phyloP scores from a whole-genome alignment of 345 rosid species.

The Citrus australasica region DNA sequence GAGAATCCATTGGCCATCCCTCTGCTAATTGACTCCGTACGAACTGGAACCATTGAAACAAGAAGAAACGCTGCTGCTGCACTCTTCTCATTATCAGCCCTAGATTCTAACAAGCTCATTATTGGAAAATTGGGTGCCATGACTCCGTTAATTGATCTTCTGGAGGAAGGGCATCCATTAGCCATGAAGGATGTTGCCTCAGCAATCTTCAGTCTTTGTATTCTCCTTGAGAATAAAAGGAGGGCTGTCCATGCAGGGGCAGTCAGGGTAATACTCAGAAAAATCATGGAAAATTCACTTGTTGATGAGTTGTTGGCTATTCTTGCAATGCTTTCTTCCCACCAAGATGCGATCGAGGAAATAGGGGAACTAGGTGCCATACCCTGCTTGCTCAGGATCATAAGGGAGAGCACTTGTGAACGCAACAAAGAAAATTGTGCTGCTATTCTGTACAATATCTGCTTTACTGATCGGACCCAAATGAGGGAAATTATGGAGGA shows the following conservation, averaged over 20 bases:
- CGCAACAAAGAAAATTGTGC: conserved; percentile 45
- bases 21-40: conserved; percentile 38
- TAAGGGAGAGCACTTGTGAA: conserved; percentile 31
- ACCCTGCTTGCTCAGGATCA: conserved; percentile 37
- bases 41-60: conserved; percentile 35
- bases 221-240: conserved; percentile 26
- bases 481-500: conserved; percentile 28
- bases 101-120: conserved; percentile 27
- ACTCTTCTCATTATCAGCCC: conserved; percentile 36
- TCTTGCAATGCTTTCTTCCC: conserved; percentile 40
- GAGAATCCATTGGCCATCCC: conserved; percentile 40
- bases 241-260: conserved; percentile 40
- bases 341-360: conserved; percentile 34
- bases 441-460: conserved; percentile 40
- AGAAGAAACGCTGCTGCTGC: conserved; percentile 58
- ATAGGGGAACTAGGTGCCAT: conserved; percentile 39
- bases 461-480: conserved; percentile 22
- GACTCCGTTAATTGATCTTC: conserved; percentile 39
- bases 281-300: conserved; percentile 30
- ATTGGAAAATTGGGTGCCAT: conserved; percentile 56
- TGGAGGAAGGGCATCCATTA: conserved; percentile 38
- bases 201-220: conserved; percentile 43
- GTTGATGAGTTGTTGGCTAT: conserved; percentile 46
- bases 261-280: conserved; percentile 31
- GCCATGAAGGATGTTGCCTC: conserved; percentile 43